These are phyloP conservation scores for Lasiodiplodia hormozganensis DNA, from an alignment of 2,329 filamentous ascomycete species.

Conservation along the genomic window DNA sequence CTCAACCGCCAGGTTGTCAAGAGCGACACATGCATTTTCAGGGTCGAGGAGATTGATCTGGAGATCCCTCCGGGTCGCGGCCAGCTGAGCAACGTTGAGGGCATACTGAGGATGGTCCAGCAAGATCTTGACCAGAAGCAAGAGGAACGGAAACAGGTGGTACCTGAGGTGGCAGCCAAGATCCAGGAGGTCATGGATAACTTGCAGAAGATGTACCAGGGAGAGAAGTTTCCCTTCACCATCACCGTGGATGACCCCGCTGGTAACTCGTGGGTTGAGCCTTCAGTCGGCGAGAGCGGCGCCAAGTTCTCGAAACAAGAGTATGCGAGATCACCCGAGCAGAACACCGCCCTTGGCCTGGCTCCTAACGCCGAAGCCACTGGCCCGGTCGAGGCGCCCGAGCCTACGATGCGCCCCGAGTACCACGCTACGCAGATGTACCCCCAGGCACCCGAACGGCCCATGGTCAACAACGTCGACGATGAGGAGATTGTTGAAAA, in stretches of 20 bases:
- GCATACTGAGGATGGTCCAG: slow-evolving; percentile 78
- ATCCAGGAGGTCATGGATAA: slow-evolving; percentile 77
- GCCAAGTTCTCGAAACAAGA: slow-evolving; percentile 90
- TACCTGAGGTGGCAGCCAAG: slow-evolving; percentile 80
- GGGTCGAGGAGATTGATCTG: slow-evolving; percentile 88
- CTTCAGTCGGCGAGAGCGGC: slow-evolving; percentile 75
- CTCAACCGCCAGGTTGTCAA: slow-evolving; percentile 90
- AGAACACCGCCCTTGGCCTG: slow-evolving; percentile 86
- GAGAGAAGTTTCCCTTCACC: slow-evolving; percentile 84
- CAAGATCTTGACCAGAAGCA: slow-evolving; percentile 84
- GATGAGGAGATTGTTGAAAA: slow-evolving; percentile 88
- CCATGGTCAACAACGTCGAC: slow-evolving; percentile 53
- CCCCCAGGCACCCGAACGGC: slow-evolving; percentile 47
- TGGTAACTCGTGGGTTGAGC: slow-evolving; percentile 96
- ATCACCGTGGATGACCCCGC: slow-evolving; percentile 88
- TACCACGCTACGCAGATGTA: slow-evolving; percentile 57
- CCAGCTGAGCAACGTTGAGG: slow-evolving; percentile 92
- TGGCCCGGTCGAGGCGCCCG: slow-evolving; percentile 57
- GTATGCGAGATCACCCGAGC: slow-evolving; percentile 80
- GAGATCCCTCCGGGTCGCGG: slow-evolving; percentile 92
- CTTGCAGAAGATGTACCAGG: slow-evolving; percentile 77
- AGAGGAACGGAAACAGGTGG: slow-evolving; percentile 76
- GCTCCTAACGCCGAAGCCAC: slow-evolving; percentile 52
- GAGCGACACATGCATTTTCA: slow-evolving; percentile 83
- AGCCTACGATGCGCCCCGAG: slow-evolving; percentile 62